Evolutionary conservation across 176 grass and related monocot species (phyloP).

Genomic region (Oryza coarctata): DNA sequence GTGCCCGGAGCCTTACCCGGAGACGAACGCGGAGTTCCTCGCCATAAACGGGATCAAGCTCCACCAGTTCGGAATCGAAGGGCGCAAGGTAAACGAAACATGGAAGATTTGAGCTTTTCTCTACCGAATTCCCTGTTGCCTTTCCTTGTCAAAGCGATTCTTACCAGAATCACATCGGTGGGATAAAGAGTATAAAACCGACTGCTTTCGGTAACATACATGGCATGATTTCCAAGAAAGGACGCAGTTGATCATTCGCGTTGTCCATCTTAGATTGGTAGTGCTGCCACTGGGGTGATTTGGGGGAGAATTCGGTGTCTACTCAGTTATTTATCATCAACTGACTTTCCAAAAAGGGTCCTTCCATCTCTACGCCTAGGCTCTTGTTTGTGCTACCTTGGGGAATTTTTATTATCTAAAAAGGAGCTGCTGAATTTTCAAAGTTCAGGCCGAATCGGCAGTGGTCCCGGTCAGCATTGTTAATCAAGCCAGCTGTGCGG

Average conservation of each 20-base stretch:
- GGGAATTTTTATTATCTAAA: slow-evolving; percentile 24
- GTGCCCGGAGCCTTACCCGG: slow-evolving; percentile 72
- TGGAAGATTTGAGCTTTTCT: not conserved
- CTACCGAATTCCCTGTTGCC: not conserved
- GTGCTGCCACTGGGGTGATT: slow-evolving; percentile 20
- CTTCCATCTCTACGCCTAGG: not conserved
- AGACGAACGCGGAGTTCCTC: slow-evolving; percentile 58
- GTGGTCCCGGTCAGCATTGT: slow-evolving; percentile 49
- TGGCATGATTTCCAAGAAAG: not conserved
- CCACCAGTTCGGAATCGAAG: slow-evolving; percentile 68
- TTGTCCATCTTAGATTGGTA: slow-evolving; percentile 27
- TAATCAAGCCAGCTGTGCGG: slow-evolving; percentile 35
- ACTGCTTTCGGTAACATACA: not conserved
- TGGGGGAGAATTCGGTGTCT: slow-evolving; percentile 22
- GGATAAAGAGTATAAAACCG: not conserved
- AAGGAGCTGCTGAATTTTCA: slow-evolving; percentile 16
- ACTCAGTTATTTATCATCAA: slow-evolving; percentile 18
- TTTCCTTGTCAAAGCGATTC: not conserved
- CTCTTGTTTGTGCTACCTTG: slow-evolving; percentile 15
- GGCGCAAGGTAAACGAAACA: slow-evolving; percentile 57
- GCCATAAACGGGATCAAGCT: slow-evolving; percentile 59
- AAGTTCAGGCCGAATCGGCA: slow-evolving; percentile 32
- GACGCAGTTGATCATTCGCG: slow-evolving; percentile 34
- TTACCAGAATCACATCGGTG: not conserved
- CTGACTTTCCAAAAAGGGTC: slow-evolving; percentile 28